These are phyloP conservation scores for Thalia dealbata DNA, from an alignment of 176 grass and related monocot genomes.

Conservation along the genomic window DNA sequence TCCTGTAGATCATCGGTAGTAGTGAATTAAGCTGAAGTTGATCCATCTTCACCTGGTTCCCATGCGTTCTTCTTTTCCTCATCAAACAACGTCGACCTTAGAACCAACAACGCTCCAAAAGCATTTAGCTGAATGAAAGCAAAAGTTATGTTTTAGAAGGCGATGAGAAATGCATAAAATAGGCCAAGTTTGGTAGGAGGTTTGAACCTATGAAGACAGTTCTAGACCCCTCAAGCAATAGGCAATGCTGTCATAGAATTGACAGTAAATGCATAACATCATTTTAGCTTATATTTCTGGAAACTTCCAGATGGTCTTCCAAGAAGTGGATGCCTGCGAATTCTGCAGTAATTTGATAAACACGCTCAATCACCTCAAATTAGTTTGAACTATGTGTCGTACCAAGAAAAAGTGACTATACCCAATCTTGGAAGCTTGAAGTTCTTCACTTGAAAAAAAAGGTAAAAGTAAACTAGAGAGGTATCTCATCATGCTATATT, in stretches of 20 bases:
- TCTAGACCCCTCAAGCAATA: no score
- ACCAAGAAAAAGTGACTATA: background rate
- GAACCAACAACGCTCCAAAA: slow-evolving; percentile 53
- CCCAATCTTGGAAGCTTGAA: background rate
- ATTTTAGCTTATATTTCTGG: no score
- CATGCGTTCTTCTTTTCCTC: slow-evolving; percentile 51
- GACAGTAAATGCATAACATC: no score
- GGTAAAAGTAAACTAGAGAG: background rate
- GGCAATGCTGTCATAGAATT: no score
- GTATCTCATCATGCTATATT: background rate
- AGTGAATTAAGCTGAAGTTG: background rate
- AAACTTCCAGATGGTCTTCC: no score
- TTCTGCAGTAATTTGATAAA: background rate
- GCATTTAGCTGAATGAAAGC: slow-evolving; percentile 49
- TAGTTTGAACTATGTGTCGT: background rate
- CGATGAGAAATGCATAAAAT: background rate
- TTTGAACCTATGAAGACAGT: no score
- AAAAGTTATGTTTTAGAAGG: background rate
- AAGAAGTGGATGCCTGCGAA: no score
- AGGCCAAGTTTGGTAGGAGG: background rate
- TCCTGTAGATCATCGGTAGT: background rate
- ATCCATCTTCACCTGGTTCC: slow-evolving; percentile 22
- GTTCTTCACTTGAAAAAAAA: background rate
- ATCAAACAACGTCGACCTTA: slow-evolving; percentile 60
- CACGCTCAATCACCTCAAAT: background rate